A percentile compares a stretch with the other conserved stretches of the same genome.
phyloP scores from a whole-genome alignment of 352 stramenopile species.

The Globisporangium paroecandrum region DNA sequence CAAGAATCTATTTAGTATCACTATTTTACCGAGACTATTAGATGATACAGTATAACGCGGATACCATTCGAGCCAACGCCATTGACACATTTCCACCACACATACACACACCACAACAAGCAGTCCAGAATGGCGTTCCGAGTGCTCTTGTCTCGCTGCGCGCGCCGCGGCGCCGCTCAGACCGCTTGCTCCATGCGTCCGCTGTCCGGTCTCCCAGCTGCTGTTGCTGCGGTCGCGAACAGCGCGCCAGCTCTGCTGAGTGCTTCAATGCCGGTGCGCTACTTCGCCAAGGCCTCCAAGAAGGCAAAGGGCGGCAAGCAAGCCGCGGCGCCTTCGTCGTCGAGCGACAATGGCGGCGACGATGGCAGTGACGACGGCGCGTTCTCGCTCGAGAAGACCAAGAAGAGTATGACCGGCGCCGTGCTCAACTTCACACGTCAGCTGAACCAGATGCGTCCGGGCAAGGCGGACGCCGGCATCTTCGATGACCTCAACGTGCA shows the following conservation, averaged over 20 bases:
- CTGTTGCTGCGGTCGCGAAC: slow-evolving; percentile 9
- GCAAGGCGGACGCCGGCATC: slow-evolving; percentile 74
- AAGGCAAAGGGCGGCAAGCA: slow-evolving; percentile 51
- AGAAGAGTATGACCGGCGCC: slow-evolving; percentile 79
- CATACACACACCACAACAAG: background rate
- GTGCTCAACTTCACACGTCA: slow-evolving; percentile 75
- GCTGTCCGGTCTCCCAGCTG: slow-evolving; percentile 7
- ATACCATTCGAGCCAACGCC: background rate
- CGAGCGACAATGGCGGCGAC: slow-evolving; percentile 9
- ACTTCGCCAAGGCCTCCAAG: slow-evolving; percentile 77
- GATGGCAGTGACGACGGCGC: slow-evolving; percentile 16
- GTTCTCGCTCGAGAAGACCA: slow-evolving; percentile 48
- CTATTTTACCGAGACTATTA: background rate
- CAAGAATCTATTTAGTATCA: background rate
- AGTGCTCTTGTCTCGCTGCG: slow-evolving; percentile 13
- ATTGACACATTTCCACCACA: slow-evolving; percentile 14
- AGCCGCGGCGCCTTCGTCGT: slow-evolving; percentile 9
- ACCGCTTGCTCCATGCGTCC: background rate
- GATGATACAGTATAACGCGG: background rate
- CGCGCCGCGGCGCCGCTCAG: background rate
- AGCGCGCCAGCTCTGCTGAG: slow-evolving; percentile 4
- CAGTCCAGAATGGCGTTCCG: slow-evolving; percentile 16
- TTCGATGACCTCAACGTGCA: slow-evolving; percentile 80
- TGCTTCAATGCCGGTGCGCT: slow-evolving; percentile 23
- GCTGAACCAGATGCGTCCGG: slow-evolving; percentile 75